Evolutionary conservation across 2,329 filamentous ascomycete genomes (phyloP).

Genomic region (Coniochaeta pulveracea): DNA sequence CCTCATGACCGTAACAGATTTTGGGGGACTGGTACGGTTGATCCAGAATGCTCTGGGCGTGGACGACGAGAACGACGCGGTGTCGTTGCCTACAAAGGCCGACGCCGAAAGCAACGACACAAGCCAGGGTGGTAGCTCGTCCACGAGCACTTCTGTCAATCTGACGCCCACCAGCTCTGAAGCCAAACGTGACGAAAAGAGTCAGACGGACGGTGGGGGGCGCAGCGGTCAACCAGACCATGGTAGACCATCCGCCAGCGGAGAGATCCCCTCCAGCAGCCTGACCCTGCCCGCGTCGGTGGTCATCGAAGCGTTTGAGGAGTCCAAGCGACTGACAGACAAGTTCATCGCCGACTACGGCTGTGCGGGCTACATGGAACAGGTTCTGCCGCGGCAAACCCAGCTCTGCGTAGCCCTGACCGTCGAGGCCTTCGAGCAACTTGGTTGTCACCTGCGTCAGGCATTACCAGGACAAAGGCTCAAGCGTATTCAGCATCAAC

Average conservation of each 20-base stretch:
- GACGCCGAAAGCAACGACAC: neutral
- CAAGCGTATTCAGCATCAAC: conserved; percentile 13
- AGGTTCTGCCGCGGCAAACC: conserved; percentile 15
- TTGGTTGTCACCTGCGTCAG: conserved; percentile 14
- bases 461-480: conserved; percentile 15
- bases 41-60: neutral
- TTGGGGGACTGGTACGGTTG: neutral
- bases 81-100: neutral
- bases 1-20: conserved; percentile 2
- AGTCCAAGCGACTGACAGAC: conserved; percentile 17
- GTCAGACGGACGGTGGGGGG: neutral
- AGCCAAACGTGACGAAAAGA: neutral
- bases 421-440: conserved; percentile 22
- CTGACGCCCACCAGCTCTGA: neutral
- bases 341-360: conserved; percentile 15
- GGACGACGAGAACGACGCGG: neutral
- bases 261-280: too few relatives aligned
- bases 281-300: neutral
- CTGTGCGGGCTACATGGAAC: conserved; percentile 14
- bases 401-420: conserved; percentile 16
- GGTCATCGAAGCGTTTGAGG: conserved; percentile 17
- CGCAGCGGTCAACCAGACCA: neutral
- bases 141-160: neutral
- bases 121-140: neutral
- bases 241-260: neutral